phyloP scores from a whole-genome alignment of 768 basidiomycete species.

The Dentipellis sp. region DNA sequence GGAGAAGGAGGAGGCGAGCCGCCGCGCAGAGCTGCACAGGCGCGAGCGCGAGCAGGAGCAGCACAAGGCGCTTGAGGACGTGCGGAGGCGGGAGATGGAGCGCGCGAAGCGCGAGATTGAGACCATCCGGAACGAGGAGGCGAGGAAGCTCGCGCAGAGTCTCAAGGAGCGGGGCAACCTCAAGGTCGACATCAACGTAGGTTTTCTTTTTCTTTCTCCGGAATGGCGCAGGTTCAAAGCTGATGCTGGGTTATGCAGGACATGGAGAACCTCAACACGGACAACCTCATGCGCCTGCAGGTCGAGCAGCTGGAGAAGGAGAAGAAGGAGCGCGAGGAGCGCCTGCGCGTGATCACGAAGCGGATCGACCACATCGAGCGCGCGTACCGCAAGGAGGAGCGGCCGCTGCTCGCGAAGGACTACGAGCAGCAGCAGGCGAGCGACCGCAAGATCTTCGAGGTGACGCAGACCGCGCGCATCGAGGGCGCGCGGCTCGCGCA shows the following conservation, averaged over 20 bases:
- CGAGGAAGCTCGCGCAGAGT: slow-evolving; percentile 79
- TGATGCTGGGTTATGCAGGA: slow-evolving; percentile 35
- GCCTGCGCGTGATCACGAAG: slow-evolving; percentile 75
- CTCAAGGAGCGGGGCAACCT: slow-evolving; percentile 73
- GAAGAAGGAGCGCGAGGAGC: slow-evolving; percentile 78
- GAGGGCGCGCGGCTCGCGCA: slow-evolving; percentile 51
- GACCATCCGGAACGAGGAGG: slow-evolving; percentile 68
- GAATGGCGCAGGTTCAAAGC: background rate
- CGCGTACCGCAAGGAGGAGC: slow-evolving; percentile 89
- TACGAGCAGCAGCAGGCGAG: slow-evolving; percentile 77
- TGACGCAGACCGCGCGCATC: slow-evolving; percentile 44
- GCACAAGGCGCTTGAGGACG: slow-evolving; percentile 53
- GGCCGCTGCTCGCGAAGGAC: slow-evolving; percentile 75
- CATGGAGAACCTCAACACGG: slow-evolving; percentile 77
- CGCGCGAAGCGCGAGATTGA: slow-evolving; percentile 66
- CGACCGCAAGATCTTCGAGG: slow-evolving; percentile 64
- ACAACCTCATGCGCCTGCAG: slow-evolving; percentile 80
- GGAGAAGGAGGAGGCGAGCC: slow-evolving; percentile 81
- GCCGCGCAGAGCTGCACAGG: slow-evolving; percentile 59
- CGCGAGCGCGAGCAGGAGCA: slow-evolving; percentile 65
- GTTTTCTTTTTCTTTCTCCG: slow-evolving; percentile 13
- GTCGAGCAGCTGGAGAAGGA: slow-evolving; percentile 96
- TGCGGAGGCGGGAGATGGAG: slow-evolving; percentile 56
- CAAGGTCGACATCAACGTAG: slow-evolving; percentile 61
- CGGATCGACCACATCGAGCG: slow-evolving; percentile 94